These are phyloP conservation scores for Dipteronia dyeriana DNA, from an alignment of 345 rosid genomes.

Conservation along the genomic window DNA sequence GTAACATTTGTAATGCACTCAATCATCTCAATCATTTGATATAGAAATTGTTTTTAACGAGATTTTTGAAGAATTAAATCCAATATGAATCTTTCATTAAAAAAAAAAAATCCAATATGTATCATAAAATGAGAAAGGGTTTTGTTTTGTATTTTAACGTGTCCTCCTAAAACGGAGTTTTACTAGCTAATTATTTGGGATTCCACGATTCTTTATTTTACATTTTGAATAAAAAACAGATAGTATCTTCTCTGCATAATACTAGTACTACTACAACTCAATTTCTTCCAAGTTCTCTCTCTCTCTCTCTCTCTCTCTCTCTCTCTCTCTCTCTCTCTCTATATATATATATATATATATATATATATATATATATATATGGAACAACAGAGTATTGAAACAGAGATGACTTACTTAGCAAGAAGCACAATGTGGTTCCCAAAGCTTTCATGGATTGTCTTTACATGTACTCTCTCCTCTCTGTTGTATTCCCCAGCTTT, in stretches of 20 bases:
- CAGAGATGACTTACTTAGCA: neutral
- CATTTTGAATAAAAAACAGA: neutral
- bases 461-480: constrained; percentile 22
- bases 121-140: too few species aligned
- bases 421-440: constrained; percentile 23
- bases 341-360: neutral
- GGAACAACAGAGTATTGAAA: neutral
- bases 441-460: constrained; percentile 19
- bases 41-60: neutral
- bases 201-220: neutral
- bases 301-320: neutral
- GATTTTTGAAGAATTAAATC: neutral
- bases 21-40: neutral
- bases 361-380: neutral
- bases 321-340: neutral
- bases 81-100: neutral
- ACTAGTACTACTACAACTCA: neutral
- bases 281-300: neutral
- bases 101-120: neutral
- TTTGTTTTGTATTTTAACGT: neutral
- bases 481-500: constrained; percentile 27
- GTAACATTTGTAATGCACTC: neutral
- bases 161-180: neutral
- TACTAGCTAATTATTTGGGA: neutral
- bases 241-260: neutral